Base-by-base conservation (phyloP, 2,329 filamentous ascomycete genomes). In the Cladosporium colombiae region DNA sequence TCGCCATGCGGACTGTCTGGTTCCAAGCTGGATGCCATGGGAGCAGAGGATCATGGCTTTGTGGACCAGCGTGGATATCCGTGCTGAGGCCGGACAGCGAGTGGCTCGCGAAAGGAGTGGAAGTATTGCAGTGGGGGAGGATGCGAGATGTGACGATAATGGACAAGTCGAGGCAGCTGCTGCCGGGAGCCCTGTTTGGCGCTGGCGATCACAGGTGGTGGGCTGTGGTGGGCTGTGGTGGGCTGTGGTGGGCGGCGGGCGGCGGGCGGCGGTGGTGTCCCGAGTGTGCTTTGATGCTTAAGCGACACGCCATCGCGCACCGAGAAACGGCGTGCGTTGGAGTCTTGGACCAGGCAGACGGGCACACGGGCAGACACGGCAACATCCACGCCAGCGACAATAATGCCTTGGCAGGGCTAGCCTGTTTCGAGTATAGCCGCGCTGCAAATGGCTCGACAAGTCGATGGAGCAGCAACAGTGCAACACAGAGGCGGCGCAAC, bases 11-110 rank as follows among this genome's bases (percentile, higher is more conserved):
- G 61, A 35, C 61, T 63, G 27, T 63, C 61, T 44, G 61, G 18
- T 44, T 63, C 61, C 50, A 63, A 63, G 35, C 50, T 63, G 25
- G 61, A 56, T 23, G 61, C 61, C 61, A 63, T 63, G 61, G 14
- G 61, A 46, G 35, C 50, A 44, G 50, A 29, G 37, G 61, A 40
- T 63, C 61, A 63, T 63, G 61, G 49, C 46, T 53, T 53, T 49
- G 37, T n/a, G 46, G 60, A 23, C 61, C 52, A 63, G 61, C 61
- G 35, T 31, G 25, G 5, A 44, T 46, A 18, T 56, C 61, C 61
- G 61, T 63, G 61, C 61, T 63, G 61, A 25, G 23, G 40, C 56
- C 56, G 37, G 37, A 59, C 56, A 37, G 49, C 61, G 61, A 52
- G 25, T 56, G 61, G 35, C 61, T 59, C 50, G 61, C 44, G 59